Base-by-base conservation (phyloP, 2,329 filamentous ascomycete genomes). In the Xylaria sp. region DNA sequence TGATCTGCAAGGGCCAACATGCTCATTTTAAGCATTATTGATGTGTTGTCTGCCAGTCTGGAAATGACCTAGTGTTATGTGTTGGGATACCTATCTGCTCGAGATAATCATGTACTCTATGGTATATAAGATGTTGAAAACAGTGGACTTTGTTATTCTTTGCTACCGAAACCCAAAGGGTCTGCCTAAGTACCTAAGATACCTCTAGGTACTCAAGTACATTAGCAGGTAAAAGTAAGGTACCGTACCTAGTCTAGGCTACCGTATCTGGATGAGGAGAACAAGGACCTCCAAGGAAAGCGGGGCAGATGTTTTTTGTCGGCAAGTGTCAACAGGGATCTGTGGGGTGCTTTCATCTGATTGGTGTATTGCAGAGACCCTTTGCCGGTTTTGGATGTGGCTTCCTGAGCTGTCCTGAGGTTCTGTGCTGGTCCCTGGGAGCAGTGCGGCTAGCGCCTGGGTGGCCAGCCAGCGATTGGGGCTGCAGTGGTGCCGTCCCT, bases 321-420 rank as follows among this genome's bases (percentile, higher is more conserved):
- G 66, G 66, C 66, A 68, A 68, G 61, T 68, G 66, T 62, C 54
- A 51, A 62, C 66, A 65, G 62, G 66, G 63, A 50, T 49, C 49
- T 63, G 22, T 38, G 45, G 61, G 66, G 53, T 57, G 27, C 31
- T 38, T 25, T 15, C 3, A 5, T 61, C 42, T 69, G 60, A 68
- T 68, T 68, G 66, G 66, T 13, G 29, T 15, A 47, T 1, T 2
- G 17, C 25, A 13, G 20, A 31, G 42, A 59, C 53, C 45, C 66
- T 56, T 66, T 66, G 62, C 66, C 66, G 47, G 29, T 69, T 69
- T 47, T 44, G 67, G 67, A 13, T 2, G 60, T 67, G 50, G 59
- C 25, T 63, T 63, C 63, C 58, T 31, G 54, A 45, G 65, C 27
- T 63, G 60, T 63, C 63, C 58, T 31, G 54, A 45, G 65, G 33